These are phyloP conservation scores for Microsporum canis DNA, from an alignment of 2,329 filamentous ascomycete genomes.

Conservation along the genomic window DNA sequence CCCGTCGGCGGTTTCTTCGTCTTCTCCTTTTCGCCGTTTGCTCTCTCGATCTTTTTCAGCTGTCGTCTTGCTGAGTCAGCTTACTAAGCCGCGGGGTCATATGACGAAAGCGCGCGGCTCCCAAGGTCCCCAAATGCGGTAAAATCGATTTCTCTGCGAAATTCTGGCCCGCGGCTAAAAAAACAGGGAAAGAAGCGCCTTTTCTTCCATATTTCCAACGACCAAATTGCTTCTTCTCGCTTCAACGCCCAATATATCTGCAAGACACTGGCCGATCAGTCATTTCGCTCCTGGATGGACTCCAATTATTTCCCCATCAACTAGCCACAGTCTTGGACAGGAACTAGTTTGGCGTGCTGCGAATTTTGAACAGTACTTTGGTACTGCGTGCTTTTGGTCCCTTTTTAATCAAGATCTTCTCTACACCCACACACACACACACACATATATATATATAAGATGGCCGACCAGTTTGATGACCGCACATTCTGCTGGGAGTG, in stretches of 20 bases:
- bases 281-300: background rate
- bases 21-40: background rate
- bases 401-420: too few species aligned
- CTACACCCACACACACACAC: background rate
- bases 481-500: slow-evolving; percentile 33
- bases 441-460: background rate
- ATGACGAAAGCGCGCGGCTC: slow-evolving; percentile 2
- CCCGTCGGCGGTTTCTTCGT: background rate
- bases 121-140: slow-evolving; percentile 8
- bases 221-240: background rate
- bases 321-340: background rate
- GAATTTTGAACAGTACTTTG: background rate
- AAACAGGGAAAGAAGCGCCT: background rate
- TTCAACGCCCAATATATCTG: background rate
- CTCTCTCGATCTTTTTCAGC: background rate
- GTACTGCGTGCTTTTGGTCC: too few species aligned
- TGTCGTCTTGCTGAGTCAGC: background rate
- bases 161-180: background rate
- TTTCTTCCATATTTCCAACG: background rate
- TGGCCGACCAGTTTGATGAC: slow-evolving; percentile 9
- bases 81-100: slow-evolving; percentile 2
- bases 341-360: background rate
- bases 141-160: background rate
- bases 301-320: background rate
- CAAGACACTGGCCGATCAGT: background rate